phyloP scores from a whole-genome alignment of 306 rosid species.

The Corylus avellana region DNA sequence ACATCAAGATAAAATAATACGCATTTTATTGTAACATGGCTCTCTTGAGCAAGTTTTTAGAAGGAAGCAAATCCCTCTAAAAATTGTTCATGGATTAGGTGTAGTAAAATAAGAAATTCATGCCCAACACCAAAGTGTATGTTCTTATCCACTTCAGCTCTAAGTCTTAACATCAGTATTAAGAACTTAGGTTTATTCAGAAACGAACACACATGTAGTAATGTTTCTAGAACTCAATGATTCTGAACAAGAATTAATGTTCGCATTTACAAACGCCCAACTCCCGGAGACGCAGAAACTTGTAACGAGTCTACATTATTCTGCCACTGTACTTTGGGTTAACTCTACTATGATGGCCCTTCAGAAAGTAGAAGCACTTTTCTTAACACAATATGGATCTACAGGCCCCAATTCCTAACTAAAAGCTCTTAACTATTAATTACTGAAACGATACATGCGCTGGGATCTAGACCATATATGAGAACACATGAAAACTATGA shows the following conservation, averaged over 20 bases:
- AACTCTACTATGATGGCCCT: neutral
- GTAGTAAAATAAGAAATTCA: neutral
- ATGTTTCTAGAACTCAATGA: neutral
- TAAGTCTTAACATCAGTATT: neutral
- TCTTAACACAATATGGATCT: neutral
- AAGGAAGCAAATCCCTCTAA: neutral
- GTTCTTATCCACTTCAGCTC: too few species aligned
- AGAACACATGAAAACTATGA: neutral
- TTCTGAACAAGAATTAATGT: neutral
- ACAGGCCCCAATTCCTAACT: neutral
- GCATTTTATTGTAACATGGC: neutral
- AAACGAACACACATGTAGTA: neutral
- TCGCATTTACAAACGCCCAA: neutral
- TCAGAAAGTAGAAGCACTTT: neutral
- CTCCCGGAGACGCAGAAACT: neutral
- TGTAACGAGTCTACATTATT: neutral
- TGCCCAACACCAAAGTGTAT: neutral
- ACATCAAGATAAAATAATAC: constrained; percentile 1
- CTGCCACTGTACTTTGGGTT: neutral
- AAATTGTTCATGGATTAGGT: neutral
- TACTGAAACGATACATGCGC: neutral
- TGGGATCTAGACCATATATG: neutral
- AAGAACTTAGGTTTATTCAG: neutral
- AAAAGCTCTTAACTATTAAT: neutral
- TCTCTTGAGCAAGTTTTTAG: neutral